A percentile compares a stretch with the other conserved stretches of the same genome.
Conservation (phyloP, 108 stramenopile genomes). For the Nitzschia sp. region DNA sequence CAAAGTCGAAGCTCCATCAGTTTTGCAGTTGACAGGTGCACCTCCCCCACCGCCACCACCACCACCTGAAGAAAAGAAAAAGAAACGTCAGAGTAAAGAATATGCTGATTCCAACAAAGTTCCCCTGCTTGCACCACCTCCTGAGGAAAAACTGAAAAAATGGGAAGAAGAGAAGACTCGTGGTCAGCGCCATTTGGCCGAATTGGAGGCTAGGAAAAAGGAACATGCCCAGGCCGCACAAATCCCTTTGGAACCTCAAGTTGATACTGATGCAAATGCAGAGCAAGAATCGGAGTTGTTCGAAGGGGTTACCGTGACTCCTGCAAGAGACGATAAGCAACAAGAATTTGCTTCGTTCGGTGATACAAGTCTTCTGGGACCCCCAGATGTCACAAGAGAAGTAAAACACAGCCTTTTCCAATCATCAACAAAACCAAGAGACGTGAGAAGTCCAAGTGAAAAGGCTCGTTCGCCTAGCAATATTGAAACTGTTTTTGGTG, state of each 20-base stretch:
- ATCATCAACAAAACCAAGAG: conserved; percentile 2
- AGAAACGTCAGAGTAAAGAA: conserved; percentile 17
- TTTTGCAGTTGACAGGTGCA: background rate
- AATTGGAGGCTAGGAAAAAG: conserved; percentile 10
- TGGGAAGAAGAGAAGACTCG: conserved; percentile 51
- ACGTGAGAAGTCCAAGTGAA: background rate
- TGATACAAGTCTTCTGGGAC: background rate
- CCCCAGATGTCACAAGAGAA: background rate
- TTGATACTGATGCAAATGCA: too few relatives aligned
- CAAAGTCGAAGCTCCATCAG: background rate
- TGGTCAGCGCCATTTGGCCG: conserved; percentile 15
- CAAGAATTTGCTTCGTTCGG: too few relatives aligned
- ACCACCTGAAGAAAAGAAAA: conserved; percentile 26
- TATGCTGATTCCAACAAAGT: conserved; percentile 1
- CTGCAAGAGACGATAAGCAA: too few relatives aligned
- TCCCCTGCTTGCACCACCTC: conserved; percentile 54
- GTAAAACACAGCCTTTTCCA: background rate
- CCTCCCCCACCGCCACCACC: conserved; percentile 39
- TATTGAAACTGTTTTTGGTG: conserved; percentile 10
- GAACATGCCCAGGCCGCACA: background rate
- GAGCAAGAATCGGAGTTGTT: too few relatives aligned
- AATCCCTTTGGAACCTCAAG: background rate
- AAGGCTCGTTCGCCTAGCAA: conserved; percentile 16
- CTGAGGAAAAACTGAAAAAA: conserved; percentile 58
- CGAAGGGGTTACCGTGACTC: too few relatives aligned